Evolutionary conservation across 345 rosid species (phyloP).

Genomic region (Alliaria petiolata): DNA sequence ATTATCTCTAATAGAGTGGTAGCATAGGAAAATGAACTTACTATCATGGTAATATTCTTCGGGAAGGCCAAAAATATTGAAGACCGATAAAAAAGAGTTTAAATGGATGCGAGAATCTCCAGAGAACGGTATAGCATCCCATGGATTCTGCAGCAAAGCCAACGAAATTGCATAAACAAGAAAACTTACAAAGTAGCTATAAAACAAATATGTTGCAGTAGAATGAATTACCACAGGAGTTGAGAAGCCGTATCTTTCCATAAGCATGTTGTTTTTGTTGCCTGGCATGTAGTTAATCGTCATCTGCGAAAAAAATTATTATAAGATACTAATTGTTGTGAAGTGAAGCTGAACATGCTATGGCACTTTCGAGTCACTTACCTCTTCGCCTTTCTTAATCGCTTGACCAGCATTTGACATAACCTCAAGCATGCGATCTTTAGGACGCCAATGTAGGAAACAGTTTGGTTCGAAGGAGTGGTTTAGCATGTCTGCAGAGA

Average conservation of each 20-base stretch:
- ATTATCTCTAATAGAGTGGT: neutral
- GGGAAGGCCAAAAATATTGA: constrained; percentile 78
- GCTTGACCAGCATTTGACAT: constrained; percentile 91
- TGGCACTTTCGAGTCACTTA: constrained; percentile 23
- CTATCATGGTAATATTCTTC: constrained; percentile 79
- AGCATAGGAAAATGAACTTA: constrained; percentile 25
- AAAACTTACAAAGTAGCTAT: neutral
- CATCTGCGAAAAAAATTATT: constrained; percentile 45
- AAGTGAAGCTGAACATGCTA: neutral
- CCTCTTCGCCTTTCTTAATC: constrained; percentile 86
- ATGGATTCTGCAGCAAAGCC: constrained; percentile 70
- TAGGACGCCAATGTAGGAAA: constrained; percentile 91
- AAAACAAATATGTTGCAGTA: neutral
- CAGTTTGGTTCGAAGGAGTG: constrained; percentile 90
- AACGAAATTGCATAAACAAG: neutral
- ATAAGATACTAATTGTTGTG: too few species aligned
- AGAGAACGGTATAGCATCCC: constrained; percentile 76
- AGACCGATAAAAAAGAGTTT: constrained; percentile 78
- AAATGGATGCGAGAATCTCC: constrained; percentile 74
- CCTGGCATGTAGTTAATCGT: constrained; percentile 75
- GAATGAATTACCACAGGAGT: constrained; percentile 63
- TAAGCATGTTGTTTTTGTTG: constrained; percentile 53
- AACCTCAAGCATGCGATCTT: constrained; percentile 95
- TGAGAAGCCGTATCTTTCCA: constrained; percentile 95
- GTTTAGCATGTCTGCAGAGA: constrained; percentile 80